Percentiles rank a stretch among this genome's conserved stretches.
These are phyloP conservation scores for Bidens hawaiensis DNA, from an alignment of 140 eudicot genomes.

Conservation along the genomic window DNA sequence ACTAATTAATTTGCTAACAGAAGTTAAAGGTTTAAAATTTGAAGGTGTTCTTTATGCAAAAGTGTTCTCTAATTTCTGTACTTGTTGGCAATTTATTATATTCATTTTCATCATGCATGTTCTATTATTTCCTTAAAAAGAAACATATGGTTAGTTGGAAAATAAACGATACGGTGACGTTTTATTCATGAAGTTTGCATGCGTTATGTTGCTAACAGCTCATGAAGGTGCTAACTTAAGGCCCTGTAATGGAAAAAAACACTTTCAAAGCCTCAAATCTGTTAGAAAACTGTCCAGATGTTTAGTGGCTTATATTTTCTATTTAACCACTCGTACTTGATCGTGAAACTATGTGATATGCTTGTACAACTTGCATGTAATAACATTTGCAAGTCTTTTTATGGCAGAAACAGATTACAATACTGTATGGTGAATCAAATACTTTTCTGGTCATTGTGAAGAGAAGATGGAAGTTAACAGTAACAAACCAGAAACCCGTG, in stretches of 20 bases:
- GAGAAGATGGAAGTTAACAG: conserved; percentile 41
- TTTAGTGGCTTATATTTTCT: neutral
- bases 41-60: neutral
- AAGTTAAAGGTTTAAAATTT: neutral
- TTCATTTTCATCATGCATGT: neutral
- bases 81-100: neutral
- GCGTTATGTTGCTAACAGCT: neutral
- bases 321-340: neutral
- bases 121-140: neutral
- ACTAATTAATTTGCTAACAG: conserved; percentile 8
- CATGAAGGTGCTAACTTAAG: conserved; percentile 11
- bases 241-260: neutral
- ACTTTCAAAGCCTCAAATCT: neutral
- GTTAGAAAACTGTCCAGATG: neutral
- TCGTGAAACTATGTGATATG: neutral
- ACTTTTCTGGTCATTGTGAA: conserved; percentile 9
- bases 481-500: conserved; percentile 34
- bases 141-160: conserved; percentile 5
- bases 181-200: neutral
- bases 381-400: conserved; percentile 17
- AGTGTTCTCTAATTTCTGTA: neutral
- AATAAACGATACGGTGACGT: neutral
- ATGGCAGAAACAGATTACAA: conserved; percentile 14
- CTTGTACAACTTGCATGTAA: conserved; percentile 3
- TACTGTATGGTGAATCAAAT: conserved; percentile 6